A percentile compares a stretch with the other conserved stretches of the same genome.
These are phyloP conservation scores for Aspergillus incahuasiensis DNA, from an alignment of 495 filamentous ascomycete species.

Conservation along the genomic window DNA sequence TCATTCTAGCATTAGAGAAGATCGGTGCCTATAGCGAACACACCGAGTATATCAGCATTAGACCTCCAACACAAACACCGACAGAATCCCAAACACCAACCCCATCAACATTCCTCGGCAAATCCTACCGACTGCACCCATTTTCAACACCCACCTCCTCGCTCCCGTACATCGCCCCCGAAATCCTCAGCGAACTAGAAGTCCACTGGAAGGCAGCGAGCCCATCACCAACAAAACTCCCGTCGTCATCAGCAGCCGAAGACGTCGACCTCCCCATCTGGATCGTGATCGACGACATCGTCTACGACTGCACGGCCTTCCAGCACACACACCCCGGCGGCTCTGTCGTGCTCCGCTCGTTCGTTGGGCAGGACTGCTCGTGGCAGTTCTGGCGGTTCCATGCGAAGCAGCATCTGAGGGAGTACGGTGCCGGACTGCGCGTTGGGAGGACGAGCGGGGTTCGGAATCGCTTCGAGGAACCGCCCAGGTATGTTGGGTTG, in stretches of 20 bases:
- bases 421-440: not conserved
- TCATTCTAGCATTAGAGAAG: not conserved
- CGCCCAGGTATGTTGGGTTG: not conserved
- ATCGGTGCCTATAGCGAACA: not conserved
- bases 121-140: not conserved
- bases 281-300: not conserved
- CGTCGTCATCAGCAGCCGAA: not conserved
- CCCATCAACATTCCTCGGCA: not conserved
- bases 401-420: not conserved
- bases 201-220: not conserved
- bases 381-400: conserved; percentile 2
- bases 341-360: not conserved
- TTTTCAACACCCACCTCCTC: not conserved
- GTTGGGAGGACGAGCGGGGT: not conserved
- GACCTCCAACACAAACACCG: not conserved
- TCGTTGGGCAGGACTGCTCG: not conserved
- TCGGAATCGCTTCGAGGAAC: not conserved
- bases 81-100: not conserved
- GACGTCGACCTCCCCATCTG: not conserved
- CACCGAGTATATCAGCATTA: not conserved
- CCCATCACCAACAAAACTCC: not conserved
- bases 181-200: not conserved
- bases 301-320: conserved; percentile 1
- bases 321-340: not conserved
- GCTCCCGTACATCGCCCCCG: not conserved